Evolutionary conservation across 2,329 filamentous ascomycete genomes (phyloP).

Genomic region (Colletotrichum tropicicola): DNA sequence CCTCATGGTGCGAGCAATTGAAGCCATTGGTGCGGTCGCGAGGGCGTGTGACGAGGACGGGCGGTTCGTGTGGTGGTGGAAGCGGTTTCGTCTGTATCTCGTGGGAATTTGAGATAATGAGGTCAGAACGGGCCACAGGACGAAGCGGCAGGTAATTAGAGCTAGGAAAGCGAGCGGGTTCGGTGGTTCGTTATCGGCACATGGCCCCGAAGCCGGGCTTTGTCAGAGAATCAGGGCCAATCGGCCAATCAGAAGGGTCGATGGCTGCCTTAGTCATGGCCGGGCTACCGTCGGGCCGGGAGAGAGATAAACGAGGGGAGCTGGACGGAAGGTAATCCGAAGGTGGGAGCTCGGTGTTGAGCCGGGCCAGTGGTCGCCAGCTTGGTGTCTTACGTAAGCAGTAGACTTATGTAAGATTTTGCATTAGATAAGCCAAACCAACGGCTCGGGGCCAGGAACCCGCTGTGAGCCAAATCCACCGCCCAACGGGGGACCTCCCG

Average conservation of each 20-base stretch:
- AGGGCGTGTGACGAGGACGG: conserved; percentile 14
- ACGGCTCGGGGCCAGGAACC: conserved; percentile 10
- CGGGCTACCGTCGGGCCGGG: conserved; percentile 5
- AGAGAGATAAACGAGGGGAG: background rate
- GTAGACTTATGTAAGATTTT: too few relatives aligned
- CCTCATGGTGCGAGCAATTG: conserved; percentile 66
- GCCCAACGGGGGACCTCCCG: conserved; percentile 6
- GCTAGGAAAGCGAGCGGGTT: conserved; percentile 11
- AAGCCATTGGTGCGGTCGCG: conserved; percentile 59
- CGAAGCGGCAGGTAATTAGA: conserved; percentile 13
- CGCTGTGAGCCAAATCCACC: conserved; percentile 14
- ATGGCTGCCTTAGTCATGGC: conserved; percentile 13
- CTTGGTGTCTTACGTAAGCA: background rate
- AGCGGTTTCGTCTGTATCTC: background rate
- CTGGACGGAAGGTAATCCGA: background rate
- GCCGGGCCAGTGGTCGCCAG: background rate
- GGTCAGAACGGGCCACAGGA: conserved; percentile 28
- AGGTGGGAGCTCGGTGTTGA: background rate
- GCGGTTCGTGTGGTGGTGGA: conserved; percentile 6
- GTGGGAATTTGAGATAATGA: conserved; percentile 19
- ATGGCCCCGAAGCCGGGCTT: conserved; percentile 7
- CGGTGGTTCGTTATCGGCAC: conserved; percentile 24
- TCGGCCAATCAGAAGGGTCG: conserved; percentile 6
- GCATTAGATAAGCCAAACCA: background rate
- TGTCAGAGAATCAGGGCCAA: background rate